Evolutionary conservation across 768 basidiomycete genomes (phyloP).

Genomic region (Coprinopsis strossmayeri): DNA sequence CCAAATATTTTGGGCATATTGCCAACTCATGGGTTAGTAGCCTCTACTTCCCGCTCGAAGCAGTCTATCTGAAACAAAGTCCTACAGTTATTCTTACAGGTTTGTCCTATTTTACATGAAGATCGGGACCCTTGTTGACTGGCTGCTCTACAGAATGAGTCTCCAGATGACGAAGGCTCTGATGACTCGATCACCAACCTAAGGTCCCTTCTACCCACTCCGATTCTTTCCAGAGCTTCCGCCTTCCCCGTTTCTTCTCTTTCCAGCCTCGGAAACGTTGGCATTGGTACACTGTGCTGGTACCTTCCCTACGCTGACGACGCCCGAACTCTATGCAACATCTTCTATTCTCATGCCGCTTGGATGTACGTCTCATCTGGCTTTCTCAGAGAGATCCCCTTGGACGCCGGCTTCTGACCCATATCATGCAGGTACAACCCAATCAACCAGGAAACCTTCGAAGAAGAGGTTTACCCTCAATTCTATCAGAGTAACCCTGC

Average conservation of each 20-base stretch:
- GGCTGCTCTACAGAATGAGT: conserved; percentile 31
- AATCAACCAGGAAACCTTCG: conserved; percentile 52
- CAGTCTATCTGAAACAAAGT: conserved; percentile 3
- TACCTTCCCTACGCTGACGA: conserved; percentile 59
- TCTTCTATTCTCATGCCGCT: conserved; percentile 58
- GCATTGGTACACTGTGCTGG: conserved; percentile 55
- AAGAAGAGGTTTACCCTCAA: conserved; percentile 49
- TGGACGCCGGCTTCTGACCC: conserved; percentile 8
- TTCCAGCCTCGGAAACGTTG: conserved; percentile 36
- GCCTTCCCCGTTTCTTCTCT: conserved; percentile 55
- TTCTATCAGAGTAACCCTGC: conserved; percentile 39
- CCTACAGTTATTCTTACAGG: conserved; percentile 67
- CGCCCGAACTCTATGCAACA: conserved; percentile 53
- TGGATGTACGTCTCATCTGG: conserved; percentile 47
- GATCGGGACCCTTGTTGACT: conserved; percentile 42
- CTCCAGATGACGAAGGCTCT: conserved; percentile 34
- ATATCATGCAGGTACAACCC: conserved; percentile 55
- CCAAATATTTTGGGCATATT: conserved; percentile 71
- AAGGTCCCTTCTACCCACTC: conserved; percentile 50
- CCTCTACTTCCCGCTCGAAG: background rate
- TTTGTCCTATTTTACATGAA: conserved; percentile 23
- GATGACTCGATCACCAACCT: conserved; percentile 41
- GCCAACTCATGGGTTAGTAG: conserved; percentile 69
- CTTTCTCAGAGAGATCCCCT: background rate
- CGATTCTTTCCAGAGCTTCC: conserved; percentile 58